Evolutionary conservation across 495 filamentous ascomycete genomes (phyloP), one percentile per base, ranked within the genome.

Genomic region (Aspergillus sparsus): DNA sequence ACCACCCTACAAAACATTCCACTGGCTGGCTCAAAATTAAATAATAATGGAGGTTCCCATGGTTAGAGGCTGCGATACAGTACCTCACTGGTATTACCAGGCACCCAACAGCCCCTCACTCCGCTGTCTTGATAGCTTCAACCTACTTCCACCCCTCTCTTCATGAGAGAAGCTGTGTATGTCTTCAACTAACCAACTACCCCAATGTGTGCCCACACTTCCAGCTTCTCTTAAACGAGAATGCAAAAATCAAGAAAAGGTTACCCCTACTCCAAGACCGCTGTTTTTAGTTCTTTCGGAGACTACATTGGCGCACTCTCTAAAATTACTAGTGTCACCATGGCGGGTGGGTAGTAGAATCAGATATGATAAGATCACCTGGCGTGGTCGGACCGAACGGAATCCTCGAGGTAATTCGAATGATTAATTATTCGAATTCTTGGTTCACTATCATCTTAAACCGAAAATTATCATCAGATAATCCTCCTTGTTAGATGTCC

Each of bases 281-380:
- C 21, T 27, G 21, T 27, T 27, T 27, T 27, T 27, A 27, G 21
- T 27, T 27, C 21, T 27, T 27, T 27, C 21, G 44, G 34, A 41
- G 32, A 33, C 49, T 54, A 50, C 50, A 53, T 60, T 21, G 57
- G 27, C 49, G 13, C 11, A 10, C n/a, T 13, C 11, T 54, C 41
- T 60, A 60, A 60, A 47, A 39, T 47, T 42, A 41, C 58, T 54
- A 60, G 58, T 49, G 58, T 51, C 13, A 35, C 44, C 32, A 15
- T 18, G 12, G 55, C 52, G 39, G 50, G 53, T 58, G 61, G 44
- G 51, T 36, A 39, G 51, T 41, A 57, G 39, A 54, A 66, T 68
- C 66, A 64, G 63, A 68, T 68, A 66, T 64, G 66, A 68, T 68
- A 65, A 68, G 61, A 64, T 66, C 58, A 63, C 47, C 60, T 63